Percentiles rank a stretch among this genome's conserved stretches.
Evolutionary conservation across 768 basidiomycete species (phyloP).

Genomic region (Boletus reticuloceps): DNA sequence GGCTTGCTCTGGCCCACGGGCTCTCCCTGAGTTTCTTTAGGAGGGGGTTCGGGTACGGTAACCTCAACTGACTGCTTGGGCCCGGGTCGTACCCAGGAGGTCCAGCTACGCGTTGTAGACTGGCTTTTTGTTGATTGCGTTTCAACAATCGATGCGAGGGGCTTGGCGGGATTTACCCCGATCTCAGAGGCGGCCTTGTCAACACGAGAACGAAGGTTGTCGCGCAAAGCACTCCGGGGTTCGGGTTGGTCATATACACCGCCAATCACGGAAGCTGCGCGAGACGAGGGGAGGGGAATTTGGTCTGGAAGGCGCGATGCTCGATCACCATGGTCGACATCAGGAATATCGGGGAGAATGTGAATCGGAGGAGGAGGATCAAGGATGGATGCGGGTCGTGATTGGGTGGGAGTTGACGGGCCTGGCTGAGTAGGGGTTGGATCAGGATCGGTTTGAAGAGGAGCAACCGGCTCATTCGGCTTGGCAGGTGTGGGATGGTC

Average conservation of each 20-base stretch:
- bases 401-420: slow-evolving; percentile 2
- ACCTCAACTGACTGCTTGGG: not conserved
- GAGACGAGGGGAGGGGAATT: slow-evolving; percentile 29
- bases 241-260: slow-evolving; percentile 23
- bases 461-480: slow-evolving; percentile 3
- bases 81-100: slow-evolving; percentile 2
- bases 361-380: slow-evolving; percentile 8
- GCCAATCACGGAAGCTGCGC: slow-evolving; percentile 30
- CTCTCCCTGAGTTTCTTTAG: slow-evolving; percentile 1
- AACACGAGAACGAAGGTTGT: slow-evolving; percentile 7
- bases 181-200: slow-evolving; percentile 25
- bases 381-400: slow-evolving; percentile 13
- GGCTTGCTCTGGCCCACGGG: not conserved
- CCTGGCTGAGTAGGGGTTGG: not conserved
- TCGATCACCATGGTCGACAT: slow-evolving; percentile 7
- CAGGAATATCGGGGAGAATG: slow-evolving; percentile 17
- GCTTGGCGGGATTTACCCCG: slow-evolving; percentile 13
- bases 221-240: slow-evolving; percentile 13
- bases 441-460: slow-evolving; percentile 4
- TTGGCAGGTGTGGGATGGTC: slow-evolving; percentile 4
- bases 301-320: slow-evolving; percentile 14
- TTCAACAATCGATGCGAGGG: slow-evolving; percentile 1
- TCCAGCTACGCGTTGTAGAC: slow-evolving; percentile 5
- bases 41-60: not conserved
- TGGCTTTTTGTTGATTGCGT: not conserved